Percentiles rank a stretch among this genome's conserved stretches.
Evolutionary conservation across 306 rosid genomes (phyloP).

Genomic region (Gastrolobium villosum): DNA sequence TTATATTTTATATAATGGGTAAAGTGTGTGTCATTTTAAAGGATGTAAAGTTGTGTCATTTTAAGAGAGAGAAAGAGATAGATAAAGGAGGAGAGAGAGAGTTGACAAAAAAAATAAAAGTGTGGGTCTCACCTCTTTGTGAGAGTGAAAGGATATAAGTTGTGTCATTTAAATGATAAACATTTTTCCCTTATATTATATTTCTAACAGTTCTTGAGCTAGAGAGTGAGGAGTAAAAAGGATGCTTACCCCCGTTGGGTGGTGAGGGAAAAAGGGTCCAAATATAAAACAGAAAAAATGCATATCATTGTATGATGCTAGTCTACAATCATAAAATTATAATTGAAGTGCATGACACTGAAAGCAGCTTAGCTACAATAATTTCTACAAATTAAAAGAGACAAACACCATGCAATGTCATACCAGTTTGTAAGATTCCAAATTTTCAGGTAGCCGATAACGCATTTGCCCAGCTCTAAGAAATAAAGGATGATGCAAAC

Average conservation of each 20-base stretch:
- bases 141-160: too few species aligned
- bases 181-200: too few species aligned
- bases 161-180: too few species aligned
- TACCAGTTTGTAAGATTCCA: constrained; percentile 85
- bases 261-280: neutral
- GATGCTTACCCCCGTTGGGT: neutral
- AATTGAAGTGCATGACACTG: neutral
- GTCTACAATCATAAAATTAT: neutral
- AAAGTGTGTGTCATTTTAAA: too few species aligned
- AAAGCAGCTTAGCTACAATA: constrained; percentile 8
- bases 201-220: neutral
- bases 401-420: constrained; percentile 32
- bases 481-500: constrained; percentile 83
- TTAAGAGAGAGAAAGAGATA: too few species aligned
- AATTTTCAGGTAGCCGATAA: constrained; percentile 82
- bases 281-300: neutral
- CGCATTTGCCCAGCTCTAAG: constrained; percentile 86
- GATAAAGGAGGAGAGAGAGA: too few species aligned
- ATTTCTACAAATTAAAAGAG: constrained; percentile 12
- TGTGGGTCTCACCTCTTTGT: too few species aligned
- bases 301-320: neutral
- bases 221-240: neutral
- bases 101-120: too few species aligned
- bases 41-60: too few species aligned
- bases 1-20: too few species aligned